Evolutionary conservation across 345 rosid genomes (phyloP).

Genomic region (Eutrema japonicum): DNA sequence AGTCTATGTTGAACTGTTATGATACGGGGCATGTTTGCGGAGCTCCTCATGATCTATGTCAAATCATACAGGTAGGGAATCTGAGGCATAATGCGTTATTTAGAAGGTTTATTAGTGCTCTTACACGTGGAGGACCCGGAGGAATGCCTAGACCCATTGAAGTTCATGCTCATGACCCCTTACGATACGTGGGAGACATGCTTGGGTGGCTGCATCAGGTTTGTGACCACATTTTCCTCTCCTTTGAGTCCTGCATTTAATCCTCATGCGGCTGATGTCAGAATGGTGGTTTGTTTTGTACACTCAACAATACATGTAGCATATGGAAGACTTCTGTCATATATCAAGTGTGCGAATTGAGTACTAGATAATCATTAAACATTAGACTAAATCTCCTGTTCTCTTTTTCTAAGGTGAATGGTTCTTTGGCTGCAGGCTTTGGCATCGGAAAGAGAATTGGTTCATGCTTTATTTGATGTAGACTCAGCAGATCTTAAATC

Average conservation of each 20-base stretch:
- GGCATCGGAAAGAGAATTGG: conserved; percentile 98
- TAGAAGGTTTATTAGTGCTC: conserved; percentile 98
- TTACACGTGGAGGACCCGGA: conserved; percentile 98
- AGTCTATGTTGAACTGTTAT: conserved; percentile 20
- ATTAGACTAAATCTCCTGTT: neutral
- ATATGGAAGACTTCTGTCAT: neutral
- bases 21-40: neutral
- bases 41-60: conserved; percentile 19
- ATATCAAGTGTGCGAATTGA: conserved; percentile 2
- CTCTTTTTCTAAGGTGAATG: conserved; percentile 9
- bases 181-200: conserved; percentile 98
- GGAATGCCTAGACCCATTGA: conserved; percentile 99
- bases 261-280: neutral
- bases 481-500: conserved; percentile 71
- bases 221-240: conserved; percentile 28
- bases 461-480: conserved; percentile 79
- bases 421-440: conserved; percentile 64
- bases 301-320: neutral
- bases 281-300: neutral
- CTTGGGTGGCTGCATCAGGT: conserved; percentile 99
- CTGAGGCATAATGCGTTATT: conserved; percentile 95
- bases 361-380: conserved; percentile 10
- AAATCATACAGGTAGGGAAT: conserved; percentile 76
- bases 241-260: neutral
- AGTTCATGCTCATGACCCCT: conserved; percentile 99